phyloP scores from a whole-genome alignment of 495 filamentous ascomycete genomes.

The Trypethelium eluteriae region DNA sequence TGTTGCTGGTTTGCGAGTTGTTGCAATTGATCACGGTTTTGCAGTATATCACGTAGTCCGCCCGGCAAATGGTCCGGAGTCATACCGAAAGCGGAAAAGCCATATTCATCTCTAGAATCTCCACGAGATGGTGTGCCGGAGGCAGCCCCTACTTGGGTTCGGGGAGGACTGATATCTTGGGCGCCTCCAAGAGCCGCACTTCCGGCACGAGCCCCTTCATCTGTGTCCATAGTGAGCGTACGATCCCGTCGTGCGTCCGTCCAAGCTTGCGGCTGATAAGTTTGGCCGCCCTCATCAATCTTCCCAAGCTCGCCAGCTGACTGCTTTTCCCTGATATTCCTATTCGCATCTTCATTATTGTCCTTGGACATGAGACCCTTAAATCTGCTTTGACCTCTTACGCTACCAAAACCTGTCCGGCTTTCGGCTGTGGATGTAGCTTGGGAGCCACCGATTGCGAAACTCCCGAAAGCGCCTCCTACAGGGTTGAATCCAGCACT shows the following conservation, averaged over 20 bases:
- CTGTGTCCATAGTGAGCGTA: slow-evolving; percentile 62
- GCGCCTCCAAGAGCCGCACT: slow-evolving; percentile 75
- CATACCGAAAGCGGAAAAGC: slow-evolving; percentile 70
- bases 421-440: slow-evolving; percentile 56
- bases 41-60: slow-evolving; percentile 53
- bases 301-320: slow-evolving; percentile 48
- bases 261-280: slow-evolving; percentile 46
- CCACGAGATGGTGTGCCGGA: slow-evolving; percentile 52
- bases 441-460: slow-evolving; percentile 51
- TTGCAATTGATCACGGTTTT: slow-evolving; percentile 50
- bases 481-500: slow-evolving; percentile 58
- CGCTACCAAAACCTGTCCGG: slow-evolving; percentile 56
- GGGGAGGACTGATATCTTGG: slow-evolving; percentile 61
- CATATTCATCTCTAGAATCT: slow-evolving; percentile 42
- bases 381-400: slow-evolving; percentile 71
- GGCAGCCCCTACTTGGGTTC: slow-evolving; percentile 27
- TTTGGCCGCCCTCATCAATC: slow-evolving; percentile 45
- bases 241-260: slow-evolving; percentile 45
- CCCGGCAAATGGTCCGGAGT: slow-evolving; percentile 56
- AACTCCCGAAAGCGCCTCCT: slow-evolving; percentile 80
- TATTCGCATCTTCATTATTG: slow-evolving; percentile 52
- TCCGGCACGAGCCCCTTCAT: slow-evolving; percentile 60
- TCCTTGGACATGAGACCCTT: slow-evolving; percentile 77
- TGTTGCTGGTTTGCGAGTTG: slow-evolving; percentile 51
- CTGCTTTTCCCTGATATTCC: slow-evolving; percentile 48